Percentiles rank a stretch among this genome's conserved stretches.
Conservation (phyloP, 768 basidiomycete species). For the Lanmaoa pseudosensibilis region DNA sequence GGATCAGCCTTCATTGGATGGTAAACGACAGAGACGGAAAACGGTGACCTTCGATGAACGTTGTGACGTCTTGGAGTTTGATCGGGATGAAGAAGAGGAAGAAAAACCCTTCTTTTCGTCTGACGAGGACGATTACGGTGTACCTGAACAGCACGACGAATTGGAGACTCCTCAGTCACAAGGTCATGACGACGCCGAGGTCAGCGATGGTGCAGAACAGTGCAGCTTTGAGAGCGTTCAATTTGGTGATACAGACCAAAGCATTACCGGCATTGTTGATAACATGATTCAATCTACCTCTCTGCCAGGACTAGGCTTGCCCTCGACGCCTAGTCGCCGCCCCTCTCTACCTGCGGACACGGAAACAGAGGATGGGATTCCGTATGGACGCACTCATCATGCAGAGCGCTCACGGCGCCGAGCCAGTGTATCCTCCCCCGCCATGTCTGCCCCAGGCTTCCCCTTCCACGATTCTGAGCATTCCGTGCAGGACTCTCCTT, state of each 20-base stretch:
- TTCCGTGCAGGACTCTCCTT: slow-evolving; percentile 14
- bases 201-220: slow-evolving; percentile 10
- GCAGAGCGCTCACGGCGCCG: slow-evolving; percentile 47
- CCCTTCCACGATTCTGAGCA: slow-evolving; percentile 27
- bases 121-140: slow-evolving; percentile 34
- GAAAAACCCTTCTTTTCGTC: slow-evolving; percentile 47
- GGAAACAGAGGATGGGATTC: slow-evolving; percentile 63
- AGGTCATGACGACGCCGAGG: background rate
- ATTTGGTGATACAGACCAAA: slow-evolving; percentile 46
- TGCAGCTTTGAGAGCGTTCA: slow-evolving; percentile 43
- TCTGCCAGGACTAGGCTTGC: slow-evolving; percentile 26
- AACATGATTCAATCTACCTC: slow-evolving; percentile 53
- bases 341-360: slow-evolving; percentile 47
- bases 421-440: slow-evolving; percentile 32
- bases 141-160: slow-evolving; percentile 14
- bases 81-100: slow-evolving; percentile 60
- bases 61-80: slow-evolving; percentile 82
- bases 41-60: slow-evolving; percentile 79
- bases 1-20: slow-evolving; percentile 32
- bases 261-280: slow-evolving; percentile 71
- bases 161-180: slow-evolving; percentile 17
- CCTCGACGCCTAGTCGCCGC: slow-evolving; percentile 38
- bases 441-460: slow-evolving; percentile 40
- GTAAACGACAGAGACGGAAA: slow-evolving; percentile 59
- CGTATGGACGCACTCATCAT: slow-evolving; percentile 64